phyloP scores from a whole-genome alignment of 2,329 filamentous ascomycete species.

The Diaporthe sp. region DNA sequence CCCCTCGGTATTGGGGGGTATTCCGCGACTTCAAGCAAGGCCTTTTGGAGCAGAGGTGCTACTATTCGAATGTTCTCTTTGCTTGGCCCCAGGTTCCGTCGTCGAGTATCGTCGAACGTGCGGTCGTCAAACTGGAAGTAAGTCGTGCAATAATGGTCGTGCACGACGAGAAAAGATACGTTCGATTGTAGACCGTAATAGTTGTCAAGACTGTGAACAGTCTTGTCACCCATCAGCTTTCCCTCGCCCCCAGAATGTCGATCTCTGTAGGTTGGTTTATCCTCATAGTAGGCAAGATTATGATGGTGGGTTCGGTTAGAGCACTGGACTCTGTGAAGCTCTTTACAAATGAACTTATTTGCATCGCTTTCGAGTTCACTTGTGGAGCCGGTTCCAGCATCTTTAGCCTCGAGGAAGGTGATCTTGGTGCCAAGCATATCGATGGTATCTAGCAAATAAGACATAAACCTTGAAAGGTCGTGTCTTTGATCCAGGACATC shows the following conservation, averaged over 20 bases:
- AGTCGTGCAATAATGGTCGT: not conserved
- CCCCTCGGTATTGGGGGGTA: not conserved
- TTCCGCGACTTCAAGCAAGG: not conserved
- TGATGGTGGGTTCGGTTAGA: not conserved
- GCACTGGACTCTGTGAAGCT: not conserved
- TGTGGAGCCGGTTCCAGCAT: not conserved
- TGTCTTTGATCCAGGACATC: not conserved
- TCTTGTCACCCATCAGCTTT: not conserved
- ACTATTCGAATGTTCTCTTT: not conserved
- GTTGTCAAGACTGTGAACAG: not conserved
- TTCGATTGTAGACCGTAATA: not conserved
- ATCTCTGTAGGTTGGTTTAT: not conserved
- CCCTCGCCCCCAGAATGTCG: not conserved
- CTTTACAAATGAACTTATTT: not conserved
- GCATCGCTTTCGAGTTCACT: not conserved
- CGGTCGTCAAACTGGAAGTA: not conserved
- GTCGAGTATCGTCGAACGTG: fast-evolving
- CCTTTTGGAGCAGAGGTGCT: not conserved
- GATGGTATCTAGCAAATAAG: not conserved
- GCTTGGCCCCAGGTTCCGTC: not conserved
- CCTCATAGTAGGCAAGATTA: not conserved
- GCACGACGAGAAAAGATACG: not conserved
- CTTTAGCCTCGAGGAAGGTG: not conserved
- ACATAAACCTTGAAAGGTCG: not conserved
- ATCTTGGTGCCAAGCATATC: not conserved